Evolutionary conservation across 1,284 basidiomycete species (phyloP).

Genomic region (Gymnopus androsaceus): DNA sequence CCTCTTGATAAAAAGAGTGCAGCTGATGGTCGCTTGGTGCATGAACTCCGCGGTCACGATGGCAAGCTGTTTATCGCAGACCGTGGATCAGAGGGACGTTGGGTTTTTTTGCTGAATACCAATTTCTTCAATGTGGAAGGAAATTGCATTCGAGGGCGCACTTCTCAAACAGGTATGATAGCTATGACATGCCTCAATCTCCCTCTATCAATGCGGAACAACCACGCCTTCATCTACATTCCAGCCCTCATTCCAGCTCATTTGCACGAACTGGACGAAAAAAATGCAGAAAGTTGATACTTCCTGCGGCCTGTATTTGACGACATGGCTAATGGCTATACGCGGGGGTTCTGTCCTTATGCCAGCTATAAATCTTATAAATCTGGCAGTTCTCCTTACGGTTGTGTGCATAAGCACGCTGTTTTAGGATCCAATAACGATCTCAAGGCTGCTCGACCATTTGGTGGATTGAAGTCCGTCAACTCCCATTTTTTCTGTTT

Average conservation of each 20-base stretch:
- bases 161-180: slow-evolving; percentile 6
- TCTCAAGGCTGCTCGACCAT: too few species aligned
- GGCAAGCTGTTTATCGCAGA: slow-evolving; percentile 11
- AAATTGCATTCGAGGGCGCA: slow-evolving; percentile 3
- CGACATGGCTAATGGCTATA: neutral
- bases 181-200: slow-evolving; percentile 9
- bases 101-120: slow-evolving; percentile 2
- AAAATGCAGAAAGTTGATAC: neutral
- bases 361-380: neutral
- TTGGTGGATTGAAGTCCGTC: too few species aligned
- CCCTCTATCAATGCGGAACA: slow-evolving; percentile 1
- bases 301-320: slow-evolving; percentile 4
- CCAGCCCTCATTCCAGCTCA: slow-evolving; percentile 9
- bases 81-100: slow-evolving; percentile 10
- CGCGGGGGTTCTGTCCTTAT: neutral
- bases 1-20: neutral
- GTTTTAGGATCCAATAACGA: too few species aligned
- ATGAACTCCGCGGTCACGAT: neutral
- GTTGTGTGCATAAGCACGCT: too few species aligned
- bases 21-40: neutral
- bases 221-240: slow-evolving; percentile 11
- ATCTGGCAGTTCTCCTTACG: too few species aligned
- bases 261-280: slow-evolving; percentile 6
- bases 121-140: slow-evolving; percentile 15
- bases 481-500: too few species aligned